Percentiles rank a stretch among this genome's conserved stretches.
phyloP scores from a whole-genome alignment of 2,329 filamentous ascomycete genomes.

The Apiospora hydei region DNA sequence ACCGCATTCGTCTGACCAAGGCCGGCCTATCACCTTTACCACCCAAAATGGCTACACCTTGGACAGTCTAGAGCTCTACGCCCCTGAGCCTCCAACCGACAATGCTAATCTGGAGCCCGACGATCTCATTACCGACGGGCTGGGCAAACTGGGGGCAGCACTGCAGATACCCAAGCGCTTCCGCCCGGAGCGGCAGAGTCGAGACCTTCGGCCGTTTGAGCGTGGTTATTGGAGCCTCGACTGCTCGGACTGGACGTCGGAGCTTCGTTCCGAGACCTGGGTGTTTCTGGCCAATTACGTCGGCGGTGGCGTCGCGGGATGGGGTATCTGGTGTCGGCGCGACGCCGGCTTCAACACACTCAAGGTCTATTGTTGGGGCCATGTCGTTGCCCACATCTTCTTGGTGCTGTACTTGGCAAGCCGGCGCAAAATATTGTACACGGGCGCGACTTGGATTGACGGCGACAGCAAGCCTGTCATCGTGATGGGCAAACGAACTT shows the following conservation, averaged over 20 bases:
- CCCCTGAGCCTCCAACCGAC: slow-evolving; percentile 61
- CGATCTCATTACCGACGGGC: slow-evolving; percentile 63
- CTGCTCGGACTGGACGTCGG: slow-evolving; percentile 59
- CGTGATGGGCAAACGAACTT: slow-evolving; percentile 43
- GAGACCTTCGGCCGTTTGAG: slow-evolving; percentile 66
- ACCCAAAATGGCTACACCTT: slow-evolving; percentile 38
- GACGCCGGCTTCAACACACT: slow-evolving; percentile 55
- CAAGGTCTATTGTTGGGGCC: slow-evolving; percentile 80
- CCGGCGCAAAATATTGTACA: slow-evolving; percentile 64
- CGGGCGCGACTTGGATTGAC: slow-evolving; percentile 72
- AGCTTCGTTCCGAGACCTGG: slow-evolving; percentile 65
- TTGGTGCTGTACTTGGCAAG: slow-evolving; percentile 78
- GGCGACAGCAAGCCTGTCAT: slow-evolving; percentile 62
- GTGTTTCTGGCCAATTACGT: slow-evolving; percentile 67
- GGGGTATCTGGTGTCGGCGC: slow-evolving; percentile 69
- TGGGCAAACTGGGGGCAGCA: slow-evolving; percentile 60
- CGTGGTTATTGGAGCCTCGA: slow-evolving; percentile 80
- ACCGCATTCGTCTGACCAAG: slow-evolving; percentile 25
- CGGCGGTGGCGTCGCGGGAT: slow-evolving; percentile 65
- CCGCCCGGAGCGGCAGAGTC: slow-evolving; percentile 55
- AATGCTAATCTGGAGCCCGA: slow-evolving; percentile 49
- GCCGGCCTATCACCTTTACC: slow-evolving; percentile 35
- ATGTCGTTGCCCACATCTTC: slow-evolving; percentile 75
- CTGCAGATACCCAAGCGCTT: slow-evolving; percentile 61
- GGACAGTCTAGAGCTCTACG: slow-evolving; percentile 56